phyloP scores from a whole-genome alignment of 176 grass and related monocot species.

The Thalia dealbata region DNA sequence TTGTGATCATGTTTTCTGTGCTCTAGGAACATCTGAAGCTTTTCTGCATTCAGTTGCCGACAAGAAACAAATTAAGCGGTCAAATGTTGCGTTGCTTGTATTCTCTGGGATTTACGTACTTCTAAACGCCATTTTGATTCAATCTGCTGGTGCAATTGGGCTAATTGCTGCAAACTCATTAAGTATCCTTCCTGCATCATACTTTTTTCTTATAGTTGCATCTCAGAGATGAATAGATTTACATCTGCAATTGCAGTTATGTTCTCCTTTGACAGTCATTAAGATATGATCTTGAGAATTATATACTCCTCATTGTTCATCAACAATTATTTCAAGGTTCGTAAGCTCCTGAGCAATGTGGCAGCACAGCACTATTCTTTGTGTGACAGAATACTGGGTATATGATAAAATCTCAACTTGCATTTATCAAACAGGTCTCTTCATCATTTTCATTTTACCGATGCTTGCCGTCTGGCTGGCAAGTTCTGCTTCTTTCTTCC shows the following conservation, averaged over 20 bases:
- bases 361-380: not conserved
- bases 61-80: conserved; percentile 76
- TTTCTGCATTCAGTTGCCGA: conserved; percentile 92
- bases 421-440: conserved; percentile 9
- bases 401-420: not conserved
- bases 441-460: conserved; percentile 53
- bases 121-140: conserved; percentile 69
- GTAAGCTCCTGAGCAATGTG: not conserved
- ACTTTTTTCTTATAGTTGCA: not conserved
- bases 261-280: conserved; percentile 40
- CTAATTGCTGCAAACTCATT: conserved; percentile 85
- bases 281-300: conserved; percentile 86
- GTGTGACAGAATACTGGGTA: not conserved
- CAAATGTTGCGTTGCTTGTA: conserved; percentile 71
- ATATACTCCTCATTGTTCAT: conserved; percentile 73
- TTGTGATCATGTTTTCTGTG: conserved; percentile 4
- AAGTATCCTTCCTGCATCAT: conserved; percentile 62
- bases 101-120: conserved; percentile 83
- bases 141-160: conserved; percentile 64
- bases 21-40: conserved; percentile 83
- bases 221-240: not conserved
- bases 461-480: conserved; percentile 75
- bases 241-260: not conserved
- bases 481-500: conserved; percentile 58
- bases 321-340: conserved; percentile 81